Evolutionary conservation across 108 stramenopile genomes (phyloP).

Genomic region (Pseudonitzschia pungens): DNA sequence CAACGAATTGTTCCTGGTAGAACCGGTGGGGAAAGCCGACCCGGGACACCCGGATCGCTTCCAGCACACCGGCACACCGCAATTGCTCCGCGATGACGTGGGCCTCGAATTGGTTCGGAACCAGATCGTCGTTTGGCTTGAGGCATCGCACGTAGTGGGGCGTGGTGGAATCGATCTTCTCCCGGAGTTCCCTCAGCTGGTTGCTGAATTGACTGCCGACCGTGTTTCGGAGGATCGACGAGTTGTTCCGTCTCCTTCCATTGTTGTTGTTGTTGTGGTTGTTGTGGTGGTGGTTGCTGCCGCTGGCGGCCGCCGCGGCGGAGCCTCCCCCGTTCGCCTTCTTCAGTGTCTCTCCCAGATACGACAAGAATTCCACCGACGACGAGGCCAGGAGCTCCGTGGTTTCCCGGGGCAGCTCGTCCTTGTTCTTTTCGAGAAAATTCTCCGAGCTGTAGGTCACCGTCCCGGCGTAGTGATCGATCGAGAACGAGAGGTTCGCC

Average conservation of each 20-base stretch:
- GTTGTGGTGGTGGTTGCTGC: constrained; percentile 2
- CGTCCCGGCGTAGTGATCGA: constrained; percentile 88
- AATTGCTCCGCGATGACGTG: constrained; percentile 89
- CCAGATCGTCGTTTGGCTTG: constrained; percentile 95
- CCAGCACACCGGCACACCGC: constrained; percentile 96
- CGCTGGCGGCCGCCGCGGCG: neutral
- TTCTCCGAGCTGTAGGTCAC: constrained; percentile 74
- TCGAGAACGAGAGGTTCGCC: constrained; percentile 62
- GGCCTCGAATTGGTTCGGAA: constrained; percentile 69
- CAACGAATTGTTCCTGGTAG: constrained; percentile 79
- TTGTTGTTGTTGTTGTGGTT: neutral
- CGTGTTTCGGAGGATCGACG: constrained; percentile 46
- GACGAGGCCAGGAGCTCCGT: constrained; percentile 73
- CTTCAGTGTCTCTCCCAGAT: constrained; percentile 39
- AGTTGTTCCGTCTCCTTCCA: constrained; percentile 20
- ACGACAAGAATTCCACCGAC: constrained; percentile 40
- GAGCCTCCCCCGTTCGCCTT: neutral
- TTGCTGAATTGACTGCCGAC: constrained; percentile 87
- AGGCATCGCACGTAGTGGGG: constrained; percentile 99
- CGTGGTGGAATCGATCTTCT: constrained; percentile 85
- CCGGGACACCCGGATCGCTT: constrained; percentile 98
- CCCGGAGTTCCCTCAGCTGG: constrained; percentile 85
- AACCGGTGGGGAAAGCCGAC: constrained; percentile 96
- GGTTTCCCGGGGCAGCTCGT: constrained; percentile 84
- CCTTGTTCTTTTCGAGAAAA: constrained; percentile 92